Conservation (phyloP, 1,284 basidiomycete genomes). For the Cutaneotrichosporon mucoides region DNA sequence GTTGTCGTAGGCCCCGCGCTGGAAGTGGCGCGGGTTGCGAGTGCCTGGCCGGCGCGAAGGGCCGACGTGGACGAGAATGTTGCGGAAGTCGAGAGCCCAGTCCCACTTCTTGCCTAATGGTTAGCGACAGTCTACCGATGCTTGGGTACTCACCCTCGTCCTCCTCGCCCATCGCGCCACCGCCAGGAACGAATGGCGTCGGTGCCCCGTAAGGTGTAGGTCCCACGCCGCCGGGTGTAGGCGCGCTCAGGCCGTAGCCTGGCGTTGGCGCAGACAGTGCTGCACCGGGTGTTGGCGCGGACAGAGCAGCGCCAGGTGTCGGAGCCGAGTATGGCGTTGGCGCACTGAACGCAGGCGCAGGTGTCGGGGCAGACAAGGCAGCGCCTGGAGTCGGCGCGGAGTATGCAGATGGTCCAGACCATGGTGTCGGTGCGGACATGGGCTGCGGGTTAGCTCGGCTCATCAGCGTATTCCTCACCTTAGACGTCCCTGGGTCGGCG, state of each 20-base stretch:
- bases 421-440: slow-evolving; percentile 55
- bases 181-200: slow-evolving; percentile 12
- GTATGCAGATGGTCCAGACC: slow-evolving; percentile 35
- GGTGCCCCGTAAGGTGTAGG: slow-evolving; percentile 47
- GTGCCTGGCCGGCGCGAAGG: slow-evolving; percentile 28
- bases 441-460: background rate
- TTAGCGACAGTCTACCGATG: background rate
- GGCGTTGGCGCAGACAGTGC: slow-evolving; percentile 48
- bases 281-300: slow-evolving; percentile 49
- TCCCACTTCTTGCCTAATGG: slow-evolving; percentile 32
- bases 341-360: slow-evolving; percentile 45
- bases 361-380: slow-evolving; percentile 51
- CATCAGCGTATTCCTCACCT: background rate
- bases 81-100: slow-evolving; percentile 47
- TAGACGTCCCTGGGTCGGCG: slow-evolving; percentile 33
- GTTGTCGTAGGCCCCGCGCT: slow-evolving; percentile 37
- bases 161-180: background rate
- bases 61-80: slow-evolving; percentile 42
- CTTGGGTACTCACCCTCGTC: background rate
- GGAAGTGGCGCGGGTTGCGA: slow-evolving; percentile 42
- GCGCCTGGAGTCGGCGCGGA: slow-evolving; percentile 43
- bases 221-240: slow-evolving; percentile 38
- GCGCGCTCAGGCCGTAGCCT: slow-evolving; percentile 14
- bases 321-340: slow-evolving; percentile 50
- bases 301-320: slow-evolving; percentile 48